A percentile compares a stretch with the other conserved stretches of the same genome.
Evolutionary conservation across 2,329 filamentous ascomycete genomes (phyloP).

Genomic region (Xylariaceae sp.): DNA sequence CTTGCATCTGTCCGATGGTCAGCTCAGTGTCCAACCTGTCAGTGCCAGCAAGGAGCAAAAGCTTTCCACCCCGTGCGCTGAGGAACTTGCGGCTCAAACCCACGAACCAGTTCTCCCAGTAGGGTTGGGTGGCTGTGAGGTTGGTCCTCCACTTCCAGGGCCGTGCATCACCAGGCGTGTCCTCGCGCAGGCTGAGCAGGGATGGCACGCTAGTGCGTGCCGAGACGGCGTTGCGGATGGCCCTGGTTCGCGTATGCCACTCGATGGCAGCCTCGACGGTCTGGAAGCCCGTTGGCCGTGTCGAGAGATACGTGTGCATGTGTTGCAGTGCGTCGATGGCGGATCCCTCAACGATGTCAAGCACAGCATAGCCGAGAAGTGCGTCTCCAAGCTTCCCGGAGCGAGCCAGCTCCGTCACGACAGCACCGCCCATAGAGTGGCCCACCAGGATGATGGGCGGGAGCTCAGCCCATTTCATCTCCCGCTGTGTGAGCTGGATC

Average conservation of each 20-base stretch:
- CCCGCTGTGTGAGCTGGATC: slow-evolving; percentile 60
- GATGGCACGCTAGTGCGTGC: slow-evolving; percentile 84
- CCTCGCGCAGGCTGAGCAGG: slow-evolving; percentile 50
- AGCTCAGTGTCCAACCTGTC: slow-evolving; percentile 36
- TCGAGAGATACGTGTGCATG: slow-evolving; percentile 89
- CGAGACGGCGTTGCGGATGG: slow-evolving; percentile 77
- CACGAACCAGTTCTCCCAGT: slow-evolving; percentile 92
- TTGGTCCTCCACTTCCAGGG: slow-evolving; percentile 85
- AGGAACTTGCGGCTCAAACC: slow-evolving; percentile 88
- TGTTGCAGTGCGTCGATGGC: slow-evolving; percentile 91
- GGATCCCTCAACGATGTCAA: slow-evolving; percentile 94
- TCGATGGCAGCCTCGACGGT: slow-evolving; percentile 76
- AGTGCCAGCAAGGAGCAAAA: slow-evolving; percentile 33
- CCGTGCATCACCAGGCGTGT: slow-evolving; percentile 33
- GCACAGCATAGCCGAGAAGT: slow-evolving; percentile 78
- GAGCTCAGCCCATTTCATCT: slow-evolving; percentile 68
- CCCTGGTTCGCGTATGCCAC: slow-evolving; percentile 89
- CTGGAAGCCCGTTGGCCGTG: slow-evolving; percentile 73
- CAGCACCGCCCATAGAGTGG: slow-evolving; percentile 88
- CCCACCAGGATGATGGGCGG: slow-evolving; percentile 80
- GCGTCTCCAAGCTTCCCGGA: slow-evolving; percentile 60
- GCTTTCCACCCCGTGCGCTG: slow-evolving; percentile 59
- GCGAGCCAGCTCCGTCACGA: slow-evolving; percentile 78
- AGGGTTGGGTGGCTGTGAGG: slow-evolving; percentile 75
- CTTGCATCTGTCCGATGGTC: slow-evolving; percentile 37